A percentile compares a stretch with the other conserved stretches of the same genome.
Conservation (phyloP, 805 yeast species). For the Myxozyma vanderwaltii region DNA sequence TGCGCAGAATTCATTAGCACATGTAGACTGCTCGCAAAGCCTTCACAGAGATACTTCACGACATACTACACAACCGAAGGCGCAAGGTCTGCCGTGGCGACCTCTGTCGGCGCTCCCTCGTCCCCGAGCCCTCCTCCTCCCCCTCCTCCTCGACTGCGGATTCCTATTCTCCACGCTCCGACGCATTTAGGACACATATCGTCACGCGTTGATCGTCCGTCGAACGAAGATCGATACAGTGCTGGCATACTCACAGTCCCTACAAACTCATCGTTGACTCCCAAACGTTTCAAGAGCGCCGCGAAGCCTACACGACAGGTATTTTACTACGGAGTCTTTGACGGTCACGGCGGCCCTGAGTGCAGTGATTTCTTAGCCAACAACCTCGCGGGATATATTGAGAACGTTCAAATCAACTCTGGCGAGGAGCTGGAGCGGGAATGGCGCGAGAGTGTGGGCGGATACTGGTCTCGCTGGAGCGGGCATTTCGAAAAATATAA, state of each 20-base stretch:
- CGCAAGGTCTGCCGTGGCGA: background rate
- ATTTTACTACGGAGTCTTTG: constrained; percentile 77
- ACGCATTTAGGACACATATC: constrained; percentile 76
- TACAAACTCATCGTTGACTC: constrained; percentile 37
- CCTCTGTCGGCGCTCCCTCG: background rate
- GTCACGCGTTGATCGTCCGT: constrained; percentile 70
- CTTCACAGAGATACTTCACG: background rate
- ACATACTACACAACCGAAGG: constrained; percentile 14
- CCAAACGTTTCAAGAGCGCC: constrained; percentile 26
- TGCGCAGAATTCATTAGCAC: background rate
- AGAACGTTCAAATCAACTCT: constrained; percentile 44
- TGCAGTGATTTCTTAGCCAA: constrained; percentile 64
- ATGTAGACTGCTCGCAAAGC: background rate
- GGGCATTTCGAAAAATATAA: constrained; percentile 49
- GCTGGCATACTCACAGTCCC: constrained; percentile 63
- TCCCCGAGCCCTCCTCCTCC: no score
- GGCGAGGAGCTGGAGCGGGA: constrained; percentile 50
- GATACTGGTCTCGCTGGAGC: constrained; percentile 83
- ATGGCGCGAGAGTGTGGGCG: constrained; percentile 65
- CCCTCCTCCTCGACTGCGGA: constrained; percentile 42
- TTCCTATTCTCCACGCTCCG: constrained; percentile 66
- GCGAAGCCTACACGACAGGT: constrained; percentile 43
- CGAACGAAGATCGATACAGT: constrained; percentile 80
- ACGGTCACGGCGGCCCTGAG: constrained; percentile 91
- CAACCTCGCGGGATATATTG: constrained; percentile 58